Conservation (phyloP, 2,329 filamentous ascomycete genomes). For the Zopfia rhizophila region DNA sequence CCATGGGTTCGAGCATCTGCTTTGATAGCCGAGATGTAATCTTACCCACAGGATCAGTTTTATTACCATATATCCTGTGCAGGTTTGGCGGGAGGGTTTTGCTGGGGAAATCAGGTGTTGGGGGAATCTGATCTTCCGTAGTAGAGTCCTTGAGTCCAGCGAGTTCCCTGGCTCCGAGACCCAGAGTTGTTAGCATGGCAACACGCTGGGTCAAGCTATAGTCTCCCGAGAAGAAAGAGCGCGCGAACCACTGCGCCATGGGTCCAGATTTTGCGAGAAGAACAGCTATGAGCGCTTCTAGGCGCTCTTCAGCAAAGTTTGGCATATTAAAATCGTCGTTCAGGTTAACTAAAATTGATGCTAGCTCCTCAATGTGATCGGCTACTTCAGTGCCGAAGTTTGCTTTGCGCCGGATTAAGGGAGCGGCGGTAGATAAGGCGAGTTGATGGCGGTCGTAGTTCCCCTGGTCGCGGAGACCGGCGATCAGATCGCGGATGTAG, state of each 20-base stretch:
- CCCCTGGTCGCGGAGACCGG: conserved; percentile 81
- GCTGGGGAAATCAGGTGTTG: conserved; percentile 73
- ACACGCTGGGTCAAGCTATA: conserved; percentile 88
- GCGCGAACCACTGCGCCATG: conserved; percentile 86
- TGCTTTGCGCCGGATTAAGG: conserved; percentile 86
- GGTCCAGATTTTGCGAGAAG: conserved; percentile 78
- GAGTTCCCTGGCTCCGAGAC: conserved; percentile 83
- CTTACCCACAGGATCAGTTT: conserved; percentile 70
- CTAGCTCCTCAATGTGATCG: conserved; percentile 84
- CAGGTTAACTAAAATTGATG: conserved; percentile 78
- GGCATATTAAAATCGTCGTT: conserved; percentile 84
- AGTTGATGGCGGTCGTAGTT: conserved; percentile 86
- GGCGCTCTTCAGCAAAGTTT: conserved; percentile 76
- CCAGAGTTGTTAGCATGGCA: conserved; percentile 82
- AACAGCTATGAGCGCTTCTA: conserved; percentile 85
- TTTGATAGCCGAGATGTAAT: conserved; percentile 76
- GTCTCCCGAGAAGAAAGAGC: conserved; percentile 90
- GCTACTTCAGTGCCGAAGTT: conserved; percentile 88
- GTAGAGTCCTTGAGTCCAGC: conserved; percentile 75
- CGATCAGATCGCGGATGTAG: conserved; percentile 86
- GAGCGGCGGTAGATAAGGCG: conserved; percentile 78
- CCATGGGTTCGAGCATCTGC: conserved; percentile 81
- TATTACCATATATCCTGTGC: conserved; percentile 73
- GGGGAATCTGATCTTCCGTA: conserved; percentile 56
- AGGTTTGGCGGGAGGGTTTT: conserved; percentile 80